Conservation (phyloP, 768 basidiomycete species). For the Lactifluus rugatus region DNA sequence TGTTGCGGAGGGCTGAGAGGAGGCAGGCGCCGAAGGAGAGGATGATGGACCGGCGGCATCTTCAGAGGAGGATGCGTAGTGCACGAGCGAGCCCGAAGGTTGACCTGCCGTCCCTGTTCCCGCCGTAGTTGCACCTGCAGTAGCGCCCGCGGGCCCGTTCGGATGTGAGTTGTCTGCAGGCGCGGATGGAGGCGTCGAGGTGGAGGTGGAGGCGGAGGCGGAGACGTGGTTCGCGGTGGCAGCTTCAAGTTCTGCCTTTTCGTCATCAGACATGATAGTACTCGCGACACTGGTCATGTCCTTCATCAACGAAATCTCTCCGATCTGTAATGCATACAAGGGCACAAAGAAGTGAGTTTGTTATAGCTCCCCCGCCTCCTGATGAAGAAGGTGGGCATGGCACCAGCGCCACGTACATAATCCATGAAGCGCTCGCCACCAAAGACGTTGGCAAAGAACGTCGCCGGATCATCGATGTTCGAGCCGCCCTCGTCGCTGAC, state of each 20-base stretch:
- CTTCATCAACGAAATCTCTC: constrained; percentile 93
- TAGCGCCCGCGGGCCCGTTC: background rate
- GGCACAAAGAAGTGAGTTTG: background rate
- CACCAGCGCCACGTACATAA: constrained; percentile 46
- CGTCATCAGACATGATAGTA: constrained; percentile 88
- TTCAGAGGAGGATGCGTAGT: background rate
- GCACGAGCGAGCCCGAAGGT: background rate
- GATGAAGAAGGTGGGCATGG: background rate
- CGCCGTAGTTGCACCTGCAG: background rate
- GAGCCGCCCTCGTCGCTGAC: constrained; percentile 72
- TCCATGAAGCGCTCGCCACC: constrained; percentile 88
- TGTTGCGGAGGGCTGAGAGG: constrained; percentile 22
- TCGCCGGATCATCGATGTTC: constrained; percentile 84
- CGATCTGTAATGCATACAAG: constrained; percentile 51
- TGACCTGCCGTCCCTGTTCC: background rate
- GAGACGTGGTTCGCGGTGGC: constrained; percentile 22
- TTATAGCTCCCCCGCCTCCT: background rate
- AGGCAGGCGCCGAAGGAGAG: background rate
- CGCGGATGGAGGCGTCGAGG: background rate
- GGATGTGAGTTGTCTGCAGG: background rate
- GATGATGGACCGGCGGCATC: constrained; percentile 4
- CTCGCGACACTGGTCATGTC: constrained; percentile 80
- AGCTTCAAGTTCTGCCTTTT: constrained; percentile 56
- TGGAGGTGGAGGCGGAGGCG: constrained; percentile 14
- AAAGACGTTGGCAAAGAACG: constrained; percentile 93